Base-by-base conservation (phyloP, 495 filamentous ascomycete genomes). In the Penicillium crystallinum region DNA sequence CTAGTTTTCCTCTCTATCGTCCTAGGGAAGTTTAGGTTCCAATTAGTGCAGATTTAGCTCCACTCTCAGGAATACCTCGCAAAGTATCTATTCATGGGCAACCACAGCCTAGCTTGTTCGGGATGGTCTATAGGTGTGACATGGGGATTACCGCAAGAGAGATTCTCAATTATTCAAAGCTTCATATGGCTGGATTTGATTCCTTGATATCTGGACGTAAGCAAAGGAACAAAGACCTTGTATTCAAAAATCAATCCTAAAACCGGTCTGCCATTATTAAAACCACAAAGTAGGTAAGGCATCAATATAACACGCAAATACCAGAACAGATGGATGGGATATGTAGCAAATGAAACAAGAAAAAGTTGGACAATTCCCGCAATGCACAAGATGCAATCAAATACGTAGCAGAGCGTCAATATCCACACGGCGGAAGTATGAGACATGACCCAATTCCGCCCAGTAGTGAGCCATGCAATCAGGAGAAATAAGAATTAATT, bases 401-500 rank as follows among this genome's bases (percentile, higher is more conserved):
- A 39, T 93, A 77, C 87, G 82, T 76, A 71, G 75, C 51, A 90
- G 82, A 78, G 87, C 48, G 46, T 92, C 86, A 54, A 95, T 81
- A 60, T 96, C 76, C 21, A 96, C 84, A 44, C 91, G 79, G 49
- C 85, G 76, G 59, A 85, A 93, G 60, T 82, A 92, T 33, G 82
- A 90, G 51, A 96, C 87, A 55, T 91, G 87, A 0, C 85, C 84
- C 70, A 90, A 86, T 4, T 72, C 63, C 41, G 82, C 74, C 91
- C 91, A 97, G 65, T 90, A 87, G 57, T 92, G 88, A 1, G 89
- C 91, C 41, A 96, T 67, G 44, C 78, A 77, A 61, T 95, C 76
- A 18, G 81, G 76, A n/a, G 85, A 88, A 30, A 93, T 78, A 36
- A 96, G 75, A 46, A 96, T 84, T 38, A 97, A 73, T 58, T 93